Conservation (phyloP, 2,329 filamentous ascomycete species). For the Plenodomus biglobosus region DNA sequence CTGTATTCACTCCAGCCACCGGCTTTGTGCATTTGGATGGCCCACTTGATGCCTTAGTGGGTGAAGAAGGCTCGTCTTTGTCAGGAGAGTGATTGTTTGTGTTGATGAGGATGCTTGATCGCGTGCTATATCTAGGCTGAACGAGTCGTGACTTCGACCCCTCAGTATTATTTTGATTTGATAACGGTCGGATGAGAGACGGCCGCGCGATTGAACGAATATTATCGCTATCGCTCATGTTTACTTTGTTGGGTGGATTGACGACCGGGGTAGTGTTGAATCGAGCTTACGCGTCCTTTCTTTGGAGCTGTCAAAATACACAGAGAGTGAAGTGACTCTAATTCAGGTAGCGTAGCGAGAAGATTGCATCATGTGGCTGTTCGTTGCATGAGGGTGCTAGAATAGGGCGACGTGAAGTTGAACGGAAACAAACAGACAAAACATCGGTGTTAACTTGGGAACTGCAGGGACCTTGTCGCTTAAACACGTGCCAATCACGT, state of each 20-base stretch:
- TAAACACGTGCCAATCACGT: not conserved
- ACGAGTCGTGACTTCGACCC: slow-evolving; percentile 27
- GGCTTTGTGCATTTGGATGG: not conserved
- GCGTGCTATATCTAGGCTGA: slow-evolving; percentile 22
- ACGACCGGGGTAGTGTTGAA: not conserved
- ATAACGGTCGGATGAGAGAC: not conserved
- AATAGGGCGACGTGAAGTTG: not conserved
- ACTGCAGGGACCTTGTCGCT: not conserved
- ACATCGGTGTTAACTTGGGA: slow-evolving; percentile 4
- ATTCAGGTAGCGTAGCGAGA: not conserved
- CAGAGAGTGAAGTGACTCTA: no score
- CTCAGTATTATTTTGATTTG: not conserved
- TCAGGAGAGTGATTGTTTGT: slow-evolving; percentile 3
- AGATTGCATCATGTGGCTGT: slow-evolving; percentile 2
- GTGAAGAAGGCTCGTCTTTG: not conserved
- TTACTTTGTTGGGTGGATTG: not conserved
- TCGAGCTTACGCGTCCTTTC: not conserved
- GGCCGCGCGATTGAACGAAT: not conserved
- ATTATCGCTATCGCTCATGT: not conserved
- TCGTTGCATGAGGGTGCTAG: not conserved
- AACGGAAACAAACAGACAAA: slow-evolving; percentile 3
- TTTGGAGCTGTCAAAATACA: not conserved
- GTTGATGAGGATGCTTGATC: slow-evolving; percentile 8
- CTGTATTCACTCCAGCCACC: slow-evolving; percentile 1
- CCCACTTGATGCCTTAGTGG: not conserved